These are phyloP conservation scores for Neopestalotiopsis sp. DNA, from an alignment of 2,329 filamentous ascomycete genomes.

Conservation along the genomic window DNA sequence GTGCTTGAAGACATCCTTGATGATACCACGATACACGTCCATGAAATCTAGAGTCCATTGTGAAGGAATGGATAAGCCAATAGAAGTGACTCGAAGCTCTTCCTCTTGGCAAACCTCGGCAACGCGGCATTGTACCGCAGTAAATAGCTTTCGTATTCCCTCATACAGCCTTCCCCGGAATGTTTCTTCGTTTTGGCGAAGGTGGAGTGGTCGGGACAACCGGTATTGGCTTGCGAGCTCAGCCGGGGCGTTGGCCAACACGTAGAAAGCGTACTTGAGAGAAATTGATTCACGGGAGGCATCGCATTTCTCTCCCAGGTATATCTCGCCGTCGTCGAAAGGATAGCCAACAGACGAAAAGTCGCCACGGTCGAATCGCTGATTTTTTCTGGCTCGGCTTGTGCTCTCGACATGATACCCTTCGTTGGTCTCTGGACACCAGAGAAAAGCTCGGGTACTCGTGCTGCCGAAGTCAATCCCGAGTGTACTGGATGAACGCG, in stretches of 20 bases:
- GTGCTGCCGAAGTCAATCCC: conserved; percentile 28
- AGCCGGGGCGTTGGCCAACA: conserved; percentile 13
- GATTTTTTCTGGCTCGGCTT: neutral
- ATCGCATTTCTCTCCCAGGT: conserved; percentile 20
- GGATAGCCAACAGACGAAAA: conserved; percentile 26
- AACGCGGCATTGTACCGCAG: conserved; percentile 14
- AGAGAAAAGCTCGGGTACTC: conserved; percentile 22
- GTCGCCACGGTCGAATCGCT: conserved; percentile 19
- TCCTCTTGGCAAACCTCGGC: conserved; percentile 11
- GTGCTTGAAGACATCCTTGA: conserved; percentile 14
- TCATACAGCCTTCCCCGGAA: conserved; percentile 16
- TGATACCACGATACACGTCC: conserved; percentile 20
- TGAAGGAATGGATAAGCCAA: conserved; percentile 22
- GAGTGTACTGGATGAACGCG: conserved; percentile 17
- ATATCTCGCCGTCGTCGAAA: conserved; percentile 22
- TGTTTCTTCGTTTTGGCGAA: neutral
- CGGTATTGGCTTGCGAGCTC: conserved; percentile 21
- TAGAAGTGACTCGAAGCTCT: conserved; percentile 13
- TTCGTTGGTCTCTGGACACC: conserved; percentile 5
- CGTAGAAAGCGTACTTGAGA: conserved; percentile 22
- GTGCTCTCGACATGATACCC: conserved; percentile 16
- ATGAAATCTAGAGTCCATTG: conserved; percentile 24
- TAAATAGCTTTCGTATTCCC: conserved; percentile 19
- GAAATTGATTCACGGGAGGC: conserved; percentile 16
- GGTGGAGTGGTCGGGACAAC: conserved; percentile 3